Base-by-base conservation (phyloP, 176 grass and related monocot genomes). In the Ananas comosus region DNA sequence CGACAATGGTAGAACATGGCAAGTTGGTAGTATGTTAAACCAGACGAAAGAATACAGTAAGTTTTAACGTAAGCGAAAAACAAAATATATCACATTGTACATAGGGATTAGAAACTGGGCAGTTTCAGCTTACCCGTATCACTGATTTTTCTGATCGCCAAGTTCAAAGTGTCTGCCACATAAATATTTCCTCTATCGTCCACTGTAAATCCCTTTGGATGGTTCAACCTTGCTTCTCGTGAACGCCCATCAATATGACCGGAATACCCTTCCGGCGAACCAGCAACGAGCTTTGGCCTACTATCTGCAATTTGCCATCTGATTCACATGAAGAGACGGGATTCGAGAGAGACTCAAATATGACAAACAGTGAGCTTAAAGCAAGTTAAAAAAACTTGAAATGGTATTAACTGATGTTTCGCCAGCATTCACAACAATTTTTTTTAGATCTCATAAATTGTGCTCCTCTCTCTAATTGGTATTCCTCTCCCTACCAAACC, bases 71-170 rank as follows among this genome's bases (percentile, higher is more conserved):
- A 21, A n/a, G 19, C n/a, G 10, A 21, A 59, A 59, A 59, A 18
- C 16, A 10, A 17, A 9, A 14, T 59, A 19, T 9, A 9, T 59
- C 10, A 1, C 19, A 18, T 59, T 17, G 19, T 14, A n/a, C n/a
- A n/a, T n/a, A n/a, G n/a, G n/a, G n/a, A n/a, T n/a, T n/a, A n/a
- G n/a, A n/a, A n/a, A n/a, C n/a, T n/a, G n/a, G n/a, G n/a, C n/a
- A n/a, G n/a, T n/a, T n/a, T n/a, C n/a, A n/a, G n/a, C n/a, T n/a
- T n/a, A 94, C 95, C 95, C 69, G 87, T 51, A 82, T 94, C 75
- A 70, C 87, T 99, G 80, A 99, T 88, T 68, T 99, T 99, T 81
- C 95, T 94, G 82, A 99, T 88, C 12, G 87, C 95, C 95, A 99
- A 94, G 80, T 99, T 99, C 87, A 88, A 86, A 67, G 87, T 82